Percentiles rank a stretch among this genome's conserved stretches.
These are phyloP conservation scores for Symmetrospora coprosmae DNA, from an alignment of 768 basidiomycete genomes.

Conservation along the genomic window DNA sequence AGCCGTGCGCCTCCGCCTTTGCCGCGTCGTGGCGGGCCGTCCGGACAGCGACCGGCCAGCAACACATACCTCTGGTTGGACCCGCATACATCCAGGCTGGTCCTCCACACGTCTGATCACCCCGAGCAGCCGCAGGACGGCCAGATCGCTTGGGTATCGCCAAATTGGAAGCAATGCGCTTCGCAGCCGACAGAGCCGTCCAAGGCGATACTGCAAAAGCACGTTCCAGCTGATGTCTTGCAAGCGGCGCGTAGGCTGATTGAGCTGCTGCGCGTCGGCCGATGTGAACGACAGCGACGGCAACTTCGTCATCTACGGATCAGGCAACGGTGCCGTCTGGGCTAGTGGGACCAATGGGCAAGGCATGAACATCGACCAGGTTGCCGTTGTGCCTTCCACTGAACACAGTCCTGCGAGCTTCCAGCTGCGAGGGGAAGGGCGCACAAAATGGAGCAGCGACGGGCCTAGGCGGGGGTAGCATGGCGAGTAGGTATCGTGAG, in stretches of 20 bases:
- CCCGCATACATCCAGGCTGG: constrained; percentile 27
- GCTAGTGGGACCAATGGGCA: constrained; percentile 12
- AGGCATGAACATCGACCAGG: not conserved
- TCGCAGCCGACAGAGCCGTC: not conserved
- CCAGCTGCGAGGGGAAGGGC: not conserved
- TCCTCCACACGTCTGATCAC: constrained; percentile 29
- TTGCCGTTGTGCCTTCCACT: not conserved
- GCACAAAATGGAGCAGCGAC: not conserved
- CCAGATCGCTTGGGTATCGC: constrained; percentile 9
- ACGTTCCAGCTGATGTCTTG: not conserved
- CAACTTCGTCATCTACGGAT: constrained; percentile 10
- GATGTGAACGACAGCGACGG: no score
- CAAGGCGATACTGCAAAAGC: constrained; percentile 3
- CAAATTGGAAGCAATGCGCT: constrained; percentile 9
- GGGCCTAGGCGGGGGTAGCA: no score
- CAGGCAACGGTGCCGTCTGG: constrained; percentile 5
- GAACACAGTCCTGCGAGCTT: not conserved
- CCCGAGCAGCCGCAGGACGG: not conserved
- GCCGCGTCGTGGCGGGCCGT: no score
- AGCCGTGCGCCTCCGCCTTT: no score
- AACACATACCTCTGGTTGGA: constrained; percentile 25
- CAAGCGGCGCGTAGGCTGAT: not conserved
- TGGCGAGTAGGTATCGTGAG: no score
- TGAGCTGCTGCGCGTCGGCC: no score
- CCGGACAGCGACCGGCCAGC: no score